These are phyloP conservation scores for Hymenoscyphus occultus DNA, from an alignment of 2,329 filamentous ascomycete species.

Conservation along the genomic window DNA sequence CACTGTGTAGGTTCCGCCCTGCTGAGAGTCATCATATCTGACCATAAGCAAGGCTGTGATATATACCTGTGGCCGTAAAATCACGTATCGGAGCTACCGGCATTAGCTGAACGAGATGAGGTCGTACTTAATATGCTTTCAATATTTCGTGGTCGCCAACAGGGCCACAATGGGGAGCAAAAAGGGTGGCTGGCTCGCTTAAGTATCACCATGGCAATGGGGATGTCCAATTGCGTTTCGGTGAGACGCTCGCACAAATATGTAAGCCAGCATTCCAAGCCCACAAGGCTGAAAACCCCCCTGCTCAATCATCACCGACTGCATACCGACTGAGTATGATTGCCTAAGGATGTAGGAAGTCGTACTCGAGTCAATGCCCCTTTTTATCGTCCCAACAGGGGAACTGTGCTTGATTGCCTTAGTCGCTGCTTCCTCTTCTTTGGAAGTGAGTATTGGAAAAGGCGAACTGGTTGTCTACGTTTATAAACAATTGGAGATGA, in stretches of 20 bases:
- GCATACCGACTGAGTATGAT: neutral
- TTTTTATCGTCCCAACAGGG: no score
- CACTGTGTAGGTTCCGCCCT: neutral
- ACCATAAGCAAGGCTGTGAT: slow-evolving; percentile 6
- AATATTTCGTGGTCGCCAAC: neutral
- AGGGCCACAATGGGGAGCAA: neutral
- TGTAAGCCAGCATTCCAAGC: neutral
- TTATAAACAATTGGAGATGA: no score
- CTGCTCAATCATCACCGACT: neutral
- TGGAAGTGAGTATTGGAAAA: no score
- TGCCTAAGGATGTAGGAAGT: neutral
- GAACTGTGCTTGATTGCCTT: no score
- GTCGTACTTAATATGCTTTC: neutral
- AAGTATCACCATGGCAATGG: neutral
- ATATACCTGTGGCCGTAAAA: neutral
- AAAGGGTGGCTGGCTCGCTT: neutral
- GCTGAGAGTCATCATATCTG: neutral
- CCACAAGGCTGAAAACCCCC: neutral
- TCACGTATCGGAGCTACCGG: neutral
- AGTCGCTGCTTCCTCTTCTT: no score
- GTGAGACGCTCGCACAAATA: neutral
- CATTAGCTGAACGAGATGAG: neutral
- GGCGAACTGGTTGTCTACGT: no score
- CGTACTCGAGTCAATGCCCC: neutral
- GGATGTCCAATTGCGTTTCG: neutral